Percentiles rank a stretch among this genome's conserved stretches.
phyloP scores from a whole-genome alignment of 352 stramenopile genomes.

The Pythium coloratum region DNA sequence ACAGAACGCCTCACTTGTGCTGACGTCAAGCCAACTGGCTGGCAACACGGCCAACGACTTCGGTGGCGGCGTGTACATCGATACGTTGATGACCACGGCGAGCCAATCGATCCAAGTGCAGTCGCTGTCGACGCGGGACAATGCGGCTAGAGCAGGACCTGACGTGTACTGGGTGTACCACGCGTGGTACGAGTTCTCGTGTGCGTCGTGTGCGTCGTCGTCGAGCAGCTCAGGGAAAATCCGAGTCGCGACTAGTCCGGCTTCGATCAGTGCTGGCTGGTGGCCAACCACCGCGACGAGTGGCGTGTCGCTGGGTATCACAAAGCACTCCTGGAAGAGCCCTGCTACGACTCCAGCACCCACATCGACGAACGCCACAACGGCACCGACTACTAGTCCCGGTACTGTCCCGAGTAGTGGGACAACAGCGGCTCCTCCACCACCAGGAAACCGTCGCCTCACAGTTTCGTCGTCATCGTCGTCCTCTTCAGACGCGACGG shows the following conservation, averaged over 20 bases:
- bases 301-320: slow-evolving; percentile 46
- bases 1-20: slow-evolving; percentile 35
- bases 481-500: neutral
- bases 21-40: slow-evolving; percentile 30
- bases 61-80: slow-evolving; percentile 55
- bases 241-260: slow-evolving; percentile 42
- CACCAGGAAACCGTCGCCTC: neutral
- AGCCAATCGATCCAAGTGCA: slow-evolving; percentile 14
- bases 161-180: slow-evolving; percentile 73
- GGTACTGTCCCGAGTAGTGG: neutral
- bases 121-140: slow-evolving; percentile 29
- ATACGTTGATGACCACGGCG: slow-evolving; percentile 28
- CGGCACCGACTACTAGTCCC: neutral
- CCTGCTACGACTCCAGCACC: neutral
- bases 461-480: slow-evolving; percentile 1
- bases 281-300: slow-evolving; percentile 64
- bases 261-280: slow-evolving; percentile 43
- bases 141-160: slow-evolving; percentile 36
- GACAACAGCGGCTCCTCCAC: neutral
- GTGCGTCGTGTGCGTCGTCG: slow-evolving; percentile 29
- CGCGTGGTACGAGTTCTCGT: slow-evolving; percentile 41
- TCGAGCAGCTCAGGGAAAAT: neutral
- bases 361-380: neutral
- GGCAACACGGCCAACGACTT: slow-evolving; percentile 51
- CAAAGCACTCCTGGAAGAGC: slow-evolving; percentile 19